A percentile compares a stretch with the other conserved stretches of the same genome.
Conservation (phyloP, 148 eudicot genomes). For the Arbutus unedo region DNA sequence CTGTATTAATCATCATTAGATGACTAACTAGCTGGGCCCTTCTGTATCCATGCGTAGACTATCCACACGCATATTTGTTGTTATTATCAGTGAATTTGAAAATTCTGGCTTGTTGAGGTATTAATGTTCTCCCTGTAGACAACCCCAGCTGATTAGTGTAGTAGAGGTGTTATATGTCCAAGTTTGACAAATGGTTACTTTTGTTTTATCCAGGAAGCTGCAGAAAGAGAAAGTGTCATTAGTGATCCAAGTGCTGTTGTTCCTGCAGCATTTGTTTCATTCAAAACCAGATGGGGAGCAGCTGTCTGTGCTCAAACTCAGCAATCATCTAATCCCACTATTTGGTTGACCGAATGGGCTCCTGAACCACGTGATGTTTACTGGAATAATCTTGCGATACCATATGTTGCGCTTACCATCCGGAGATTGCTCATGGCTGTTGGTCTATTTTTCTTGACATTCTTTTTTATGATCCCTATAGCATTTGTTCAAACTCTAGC, state of each 20-base stretch:
- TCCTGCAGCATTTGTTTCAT: conserved; percentile 98
- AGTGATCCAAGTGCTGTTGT: conserved; percentile 73
- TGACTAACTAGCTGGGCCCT: not conserved
- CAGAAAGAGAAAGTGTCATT: conserved; percentile 63
- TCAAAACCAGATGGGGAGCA: conserved; percentile 90
- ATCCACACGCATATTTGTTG: not conserved
- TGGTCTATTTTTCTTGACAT: conserved; percentile 75
- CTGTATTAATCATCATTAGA: not conserved
- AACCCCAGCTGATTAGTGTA: not conserved
- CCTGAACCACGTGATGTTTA: conserved; percentile 92
- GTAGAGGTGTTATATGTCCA: not conserved
- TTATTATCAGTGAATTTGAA: not conserved
- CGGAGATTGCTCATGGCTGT: conserved; percentile 70
- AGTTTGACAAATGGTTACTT: conserved; percentile 4
- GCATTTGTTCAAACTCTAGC: conserved; percentile 89
- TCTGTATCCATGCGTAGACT: not conserved
- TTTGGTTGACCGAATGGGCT: conserved; percentile 97
- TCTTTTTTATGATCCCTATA: conserved; percentile 94
- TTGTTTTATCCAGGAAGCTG: conserved; percentile 51
- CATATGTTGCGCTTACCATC: conserved; percentile 66
- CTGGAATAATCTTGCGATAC: conserved; percentile 92
- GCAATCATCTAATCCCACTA: conserved; percentile 78
- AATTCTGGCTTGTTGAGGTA: not conserved
- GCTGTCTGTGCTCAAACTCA: conserved; percentile 99
- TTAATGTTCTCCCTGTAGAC: not conserved